A percentile compares a stretch with the other conserved stretches of the same genome.
phyloP scores from a whole-genome alignment of 23 red algal species.

The Gracilaria vermiculophylla region DNA sequence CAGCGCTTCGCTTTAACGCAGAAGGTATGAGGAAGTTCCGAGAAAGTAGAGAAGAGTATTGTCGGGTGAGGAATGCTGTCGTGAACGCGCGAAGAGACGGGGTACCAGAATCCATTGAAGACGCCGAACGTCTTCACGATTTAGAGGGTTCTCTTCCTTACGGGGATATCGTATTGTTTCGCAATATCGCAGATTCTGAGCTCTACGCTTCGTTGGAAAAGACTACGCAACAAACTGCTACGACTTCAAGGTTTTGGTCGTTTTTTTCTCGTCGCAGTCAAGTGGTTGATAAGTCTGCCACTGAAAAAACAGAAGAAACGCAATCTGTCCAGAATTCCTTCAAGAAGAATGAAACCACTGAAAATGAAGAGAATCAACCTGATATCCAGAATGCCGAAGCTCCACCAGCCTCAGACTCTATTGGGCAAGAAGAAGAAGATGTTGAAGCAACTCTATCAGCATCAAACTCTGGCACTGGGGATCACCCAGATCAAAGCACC shows the following conservation, averaged over 20 bases:
- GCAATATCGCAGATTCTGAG: slow-evolving; percentile 55
- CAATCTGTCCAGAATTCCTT: not conserved
- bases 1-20: slow-evolving; percentile 41
- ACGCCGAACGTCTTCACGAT: slow-evolving; percentile 26
- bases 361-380: not conserved
- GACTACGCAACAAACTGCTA: not conserved
- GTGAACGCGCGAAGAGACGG: slow-evolving; percentile 33
- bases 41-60: slow-evolving; percentile 63
- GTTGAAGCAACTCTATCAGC: not conserved
- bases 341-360: not conserved
- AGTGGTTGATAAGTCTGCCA: not conserved
- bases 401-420: not conserved
- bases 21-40: slow-evolving; percentile 47
- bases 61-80: slow-evolving; percentile 37
- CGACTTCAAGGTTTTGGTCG: slow-evolving; percentile 61
- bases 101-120: slow-evolving; percentile 27
- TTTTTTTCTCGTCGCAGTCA: slow-evolving; percentile 43
- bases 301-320: not conserved
- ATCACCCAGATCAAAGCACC: not conserved
- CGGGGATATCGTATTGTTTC: slow-evolving; percentile 64
- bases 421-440: too few species aligned
- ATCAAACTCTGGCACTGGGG: not conserved
- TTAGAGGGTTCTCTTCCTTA: slow-evolving; percentile 44
- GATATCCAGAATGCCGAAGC: not conserved
- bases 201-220: not conserved